Evolutionary conservation across 2,329 filamentous ascomycete species (phyloP), one percentile per base, ranked within the genome.

Genomic region (Aureobasidium sp.): DNA sequence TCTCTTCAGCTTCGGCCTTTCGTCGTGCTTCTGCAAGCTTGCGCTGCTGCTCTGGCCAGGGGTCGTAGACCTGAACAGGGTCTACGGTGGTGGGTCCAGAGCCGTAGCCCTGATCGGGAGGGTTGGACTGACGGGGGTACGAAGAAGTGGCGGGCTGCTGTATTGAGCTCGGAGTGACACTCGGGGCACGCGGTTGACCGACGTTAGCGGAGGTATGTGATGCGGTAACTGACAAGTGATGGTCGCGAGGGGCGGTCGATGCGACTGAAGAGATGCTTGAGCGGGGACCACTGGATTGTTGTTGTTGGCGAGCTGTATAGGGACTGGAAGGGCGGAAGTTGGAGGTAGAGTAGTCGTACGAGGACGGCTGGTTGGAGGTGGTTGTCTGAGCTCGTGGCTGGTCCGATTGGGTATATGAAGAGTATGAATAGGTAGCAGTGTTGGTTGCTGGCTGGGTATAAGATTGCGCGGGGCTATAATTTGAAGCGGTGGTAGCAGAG

Each of bases 11-110:
- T 55, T 72, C 70, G 4, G 69, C 70, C 66, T 77, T 75, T 41
- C 78, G 71, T 37, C 65, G 61, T 60, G 70, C 70, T 31, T 67
- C 67, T 41, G 72, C 71, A 2, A 69, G 68, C 66, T 77, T 75
- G 41, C 79, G 72, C 64, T 79, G 75, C 55, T 79, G 76, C 63
- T 80, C 77, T 3, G 77, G 77, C 70, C 78, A 81, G 2, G 79
- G 79, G 63, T 83, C 79, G 64, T 83, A 83, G 2, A 83, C 78
- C 51, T 80, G 78, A 49, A 74, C 80, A 2, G 81, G 81, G 68
- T 83, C 78, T 22, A 83, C 79, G 1, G 80, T 82, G 3, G 70
- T 75, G 5, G 76, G 74, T 48, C 65, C 64, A 17, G 71, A 70
- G 14, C 64, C 65, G 61, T 67, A 70, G 34, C 65, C 57, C 52